Base-by-base conservation (phyloP, 495 filamentous ascomycete species). In the Aspergillus egyptiacus region DNA sequence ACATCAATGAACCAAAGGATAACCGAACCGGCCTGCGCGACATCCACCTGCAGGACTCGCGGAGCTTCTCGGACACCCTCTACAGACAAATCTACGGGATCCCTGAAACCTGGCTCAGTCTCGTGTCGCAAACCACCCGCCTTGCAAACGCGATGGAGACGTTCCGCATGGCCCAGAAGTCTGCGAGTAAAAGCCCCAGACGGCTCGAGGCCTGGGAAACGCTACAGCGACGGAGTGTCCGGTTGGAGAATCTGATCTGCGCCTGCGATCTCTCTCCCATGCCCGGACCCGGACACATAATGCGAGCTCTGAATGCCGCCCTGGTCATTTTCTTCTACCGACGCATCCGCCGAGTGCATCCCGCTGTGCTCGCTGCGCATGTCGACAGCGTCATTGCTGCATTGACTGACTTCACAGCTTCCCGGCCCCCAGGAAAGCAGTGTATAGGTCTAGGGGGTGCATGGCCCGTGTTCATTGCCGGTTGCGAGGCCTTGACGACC, bases 31-130 rank as follows among this genome's bases (percentile, higher is more conserved):
- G 53, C 1, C 53, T 64, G 11, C 45, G 62, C 15, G 65, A 68
- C 19, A 68, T 68, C 15, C 63, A 68, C 41, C 44, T 68, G 1
- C 58, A 66, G 23, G 63, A 68, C 28, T 68, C 65, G 1, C 53
- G 65, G n/a, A 60, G 51, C 5, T 63, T 56, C 36, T 48, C 61
- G 0, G 63, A 63, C 10, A 66, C 61, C 1, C 37, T 68, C 3
- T 66, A 66, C 37, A 61, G 60, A 22, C 61, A 66, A 18, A 58
- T 68, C 8, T 68, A 68, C 27, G 65, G 65, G 0, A 66, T 68
- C 13, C 57, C 63, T 7, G 65, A 68, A 27, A 66, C 65, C 33
- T 68, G 65, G 65, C 51, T 68, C 1, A 66, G 65, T 43, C 47
- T 68, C 11, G 53, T 68, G 14, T 68, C 65, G 1, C 65, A 68